phyloP scores from a whole-genome alignment of 192 early-diverging fungal species.

The Entrophospora sp. region DNA sequence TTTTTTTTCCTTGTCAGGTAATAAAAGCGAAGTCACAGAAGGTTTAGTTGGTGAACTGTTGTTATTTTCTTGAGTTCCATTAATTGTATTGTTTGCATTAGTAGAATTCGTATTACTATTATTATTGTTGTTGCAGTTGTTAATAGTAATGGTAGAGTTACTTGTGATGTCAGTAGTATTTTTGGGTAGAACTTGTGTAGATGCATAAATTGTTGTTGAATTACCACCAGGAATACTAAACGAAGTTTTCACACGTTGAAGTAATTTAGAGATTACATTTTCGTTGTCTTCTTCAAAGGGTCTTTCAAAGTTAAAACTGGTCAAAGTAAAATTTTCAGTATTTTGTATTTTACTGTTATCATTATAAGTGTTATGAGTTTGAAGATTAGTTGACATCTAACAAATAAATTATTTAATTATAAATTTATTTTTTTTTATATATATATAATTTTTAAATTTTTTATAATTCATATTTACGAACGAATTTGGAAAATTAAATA shows the following conservation, averaged over 20 bases:
- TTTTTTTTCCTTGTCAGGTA: conserved; percentile 16
- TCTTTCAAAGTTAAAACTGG: conserved; percentile 33
- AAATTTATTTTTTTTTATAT: no score
- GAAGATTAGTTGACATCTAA: no score
- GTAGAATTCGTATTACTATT: no score
- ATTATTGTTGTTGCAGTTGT: no score
- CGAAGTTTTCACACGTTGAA: conserved; percentile 41
- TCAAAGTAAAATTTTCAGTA: conserved; percentile 21
- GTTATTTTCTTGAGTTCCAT: conserved; percentile 4
- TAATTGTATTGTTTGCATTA: not conserved
- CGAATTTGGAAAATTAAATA: no score
- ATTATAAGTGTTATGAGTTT: no score
- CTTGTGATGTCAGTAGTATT: no score
- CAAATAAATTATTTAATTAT: no score
- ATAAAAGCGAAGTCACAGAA: not conserved
- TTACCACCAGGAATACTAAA: conserved; percentile 19
- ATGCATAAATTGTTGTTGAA: not conserved
- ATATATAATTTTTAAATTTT: no score
- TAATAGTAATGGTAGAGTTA: no score
- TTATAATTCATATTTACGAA: no score
- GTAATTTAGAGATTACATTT: conserved; percentile 46
- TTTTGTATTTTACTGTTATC: not conserved
- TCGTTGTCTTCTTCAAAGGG: conserved; percentile 27
- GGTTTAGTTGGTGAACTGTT: not conserved
- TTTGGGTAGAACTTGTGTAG: no score